Percentiles rank a stretch among this genome's conserved stretches.
These are phyloP conservation scores for Quillaja saponaria DNA, from an alignment of 306 rosid genomes.

Conservation along the genomic window DNA sequence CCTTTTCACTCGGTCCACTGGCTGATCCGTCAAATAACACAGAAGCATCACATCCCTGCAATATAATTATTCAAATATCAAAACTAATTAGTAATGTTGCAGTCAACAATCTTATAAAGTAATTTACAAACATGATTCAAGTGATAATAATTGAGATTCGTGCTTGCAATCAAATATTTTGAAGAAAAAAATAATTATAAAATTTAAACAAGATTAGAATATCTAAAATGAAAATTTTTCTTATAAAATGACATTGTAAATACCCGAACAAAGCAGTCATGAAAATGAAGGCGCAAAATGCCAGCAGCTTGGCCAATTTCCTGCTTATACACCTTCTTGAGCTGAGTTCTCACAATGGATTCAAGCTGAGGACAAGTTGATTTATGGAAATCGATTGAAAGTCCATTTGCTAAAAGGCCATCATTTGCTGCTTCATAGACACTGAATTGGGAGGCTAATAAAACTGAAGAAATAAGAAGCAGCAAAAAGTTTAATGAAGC, in stretches of 20 bases:
- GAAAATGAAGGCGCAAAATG: constrained; percentile 74
- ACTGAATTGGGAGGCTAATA: constrained; percentile 8
- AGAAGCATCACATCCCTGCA: constrained; percentile 75
- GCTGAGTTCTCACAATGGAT: constrained; percentile 50
- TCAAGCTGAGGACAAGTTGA: constrained; percentile 52
- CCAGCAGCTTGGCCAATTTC: constrained; percentile 76
- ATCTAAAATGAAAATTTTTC: no score
- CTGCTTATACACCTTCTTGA: constrained; percentile 48
- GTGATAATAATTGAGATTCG: no score
- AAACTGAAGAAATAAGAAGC: constrained; percentile 28
- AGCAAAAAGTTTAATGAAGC: neutral
- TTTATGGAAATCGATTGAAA: constrained; percentile 38
- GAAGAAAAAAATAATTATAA: no score
- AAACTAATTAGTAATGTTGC: no score
- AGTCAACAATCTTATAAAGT: no score
- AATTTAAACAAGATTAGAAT: no score
- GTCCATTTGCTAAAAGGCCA: constrained; percentile 29
- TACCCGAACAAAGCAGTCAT: constrained; percentile 85
- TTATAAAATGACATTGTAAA: neutral
- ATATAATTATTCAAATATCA: neutral
- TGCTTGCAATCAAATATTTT: no score
- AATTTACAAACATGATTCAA: no score
- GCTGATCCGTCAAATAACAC: constrained; percentile 64
- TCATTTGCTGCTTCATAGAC: constrained; percentile 25
- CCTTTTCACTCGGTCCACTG: constrained; percentile 63